Conservation (phyloP, 805 yeast species). For the Myxozyma melibiosi region DNA sequence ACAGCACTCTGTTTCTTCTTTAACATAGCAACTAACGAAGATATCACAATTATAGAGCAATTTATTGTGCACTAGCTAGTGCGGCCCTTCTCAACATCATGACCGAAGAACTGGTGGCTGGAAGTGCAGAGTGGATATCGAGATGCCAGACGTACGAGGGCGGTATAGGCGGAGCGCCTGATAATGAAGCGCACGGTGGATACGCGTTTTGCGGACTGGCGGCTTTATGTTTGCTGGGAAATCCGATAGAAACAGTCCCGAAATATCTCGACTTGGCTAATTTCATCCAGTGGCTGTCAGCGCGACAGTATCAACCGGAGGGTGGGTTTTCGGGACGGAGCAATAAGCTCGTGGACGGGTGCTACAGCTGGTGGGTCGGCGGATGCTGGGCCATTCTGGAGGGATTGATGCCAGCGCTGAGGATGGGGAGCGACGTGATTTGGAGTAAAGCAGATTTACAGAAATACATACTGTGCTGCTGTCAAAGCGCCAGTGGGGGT, state of each 20-base stretch:
- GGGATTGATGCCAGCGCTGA: constrained; percentile 44
- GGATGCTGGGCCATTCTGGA: constrained; percentile 69
- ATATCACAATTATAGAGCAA: constrained; percentile 72
- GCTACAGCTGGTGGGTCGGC: constrained; percentile 96
- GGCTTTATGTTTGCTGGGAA: constrained; percentile 53
- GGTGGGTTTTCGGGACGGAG: constrained; percentile 90
- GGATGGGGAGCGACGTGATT: constrained; percentile 39
- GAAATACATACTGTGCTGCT: constrained; percentile 67
- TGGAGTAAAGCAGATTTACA: constrained; percentile 60
- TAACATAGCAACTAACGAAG: too few relatives aligned
- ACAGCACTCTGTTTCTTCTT: background rate
- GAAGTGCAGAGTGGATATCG: constrained; percentile 61
- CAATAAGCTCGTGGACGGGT: constrained; percentile 92
- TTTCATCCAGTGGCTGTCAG: constrained; percentile 64
- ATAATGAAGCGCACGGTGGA: constrained; percentile 95
- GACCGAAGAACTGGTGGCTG: constrained; percentile 59
- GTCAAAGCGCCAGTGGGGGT: constrained; percentile 75
- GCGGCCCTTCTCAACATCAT: constrained; percentile 66
- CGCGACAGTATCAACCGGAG: constrained; percentile 71
- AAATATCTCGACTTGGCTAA: constrained; percentile 51
- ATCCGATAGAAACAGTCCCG: constrained; percentile 43
- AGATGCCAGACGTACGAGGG: constrained; percentile 92
- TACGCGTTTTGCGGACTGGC: constrained; percentile 90
- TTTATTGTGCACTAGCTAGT: constrained; percentile 79
- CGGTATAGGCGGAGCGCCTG: constrained; percentile 84